Conservation (phyloP, 176 grass and related monocot species). For the Aegilops speltoides region DNA sequence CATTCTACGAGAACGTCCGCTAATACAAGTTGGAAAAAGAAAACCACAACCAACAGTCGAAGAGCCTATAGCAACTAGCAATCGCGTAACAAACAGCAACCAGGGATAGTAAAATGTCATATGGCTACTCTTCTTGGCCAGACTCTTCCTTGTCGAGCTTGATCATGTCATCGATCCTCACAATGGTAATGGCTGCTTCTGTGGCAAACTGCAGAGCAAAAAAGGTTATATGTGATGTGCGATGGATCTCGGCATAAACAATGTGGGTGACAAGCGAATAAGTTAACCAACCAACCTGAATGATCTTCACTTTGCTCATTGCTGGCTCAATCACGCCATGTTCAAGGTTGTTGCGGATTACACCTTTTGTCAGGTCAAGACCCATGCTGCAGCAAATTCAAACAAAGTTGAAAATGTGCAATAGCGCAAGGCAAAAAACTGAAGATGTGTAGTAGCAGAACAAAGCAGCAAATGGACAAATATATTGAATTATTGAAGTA, state of each 20-base stretch:
- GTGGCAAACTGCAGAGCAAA: constrained; percentile 66
- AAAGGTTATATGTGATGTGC: neutral
- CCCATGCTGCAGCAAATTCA: constrained; percentile 57
- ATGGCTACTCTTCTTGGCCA: constrained; percentile 52
- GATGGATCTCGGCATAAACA: too few species aligned
- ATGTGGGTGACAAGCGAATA: too few species aligned
- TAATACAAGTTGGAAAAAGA: too few species aligned
- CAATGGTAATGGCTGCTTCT: constrained; percentile 90
- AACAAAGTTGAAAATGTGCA: neutral
- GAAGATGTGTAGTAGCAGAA: neutral
- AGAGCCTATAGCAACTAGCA: neutral
- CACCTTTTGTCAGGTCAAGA: constrained; percentile 73
- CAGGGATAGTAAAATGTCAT: neutral
- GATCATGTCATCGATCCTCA: constrained; percentile 97
- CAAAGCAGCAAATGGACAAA: neutral
- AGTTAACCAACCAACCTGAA: constrained; percentile 36
- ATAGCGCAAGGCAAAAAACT: neutral
- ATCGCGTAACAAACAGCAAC: constrained; percentile 1
- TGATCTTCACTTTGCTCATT: constrained; percentile 98
- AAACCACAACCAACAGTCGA: neutral
- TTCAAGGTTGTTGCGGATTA: constrained; percentile 83
- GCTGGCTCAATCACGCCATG: constrained; percentile 91
- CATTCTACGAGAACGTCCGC: neutral
- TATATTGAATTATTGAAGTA: neutral
- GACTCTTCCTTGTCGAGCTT: constrained; percentile 74